A percentile compares a stretch with the other conserved stretches of the same genome.
Conservation (phyloP, 1,139 yeast genomes). For the Eremothecium sinecaudum region DNA sequence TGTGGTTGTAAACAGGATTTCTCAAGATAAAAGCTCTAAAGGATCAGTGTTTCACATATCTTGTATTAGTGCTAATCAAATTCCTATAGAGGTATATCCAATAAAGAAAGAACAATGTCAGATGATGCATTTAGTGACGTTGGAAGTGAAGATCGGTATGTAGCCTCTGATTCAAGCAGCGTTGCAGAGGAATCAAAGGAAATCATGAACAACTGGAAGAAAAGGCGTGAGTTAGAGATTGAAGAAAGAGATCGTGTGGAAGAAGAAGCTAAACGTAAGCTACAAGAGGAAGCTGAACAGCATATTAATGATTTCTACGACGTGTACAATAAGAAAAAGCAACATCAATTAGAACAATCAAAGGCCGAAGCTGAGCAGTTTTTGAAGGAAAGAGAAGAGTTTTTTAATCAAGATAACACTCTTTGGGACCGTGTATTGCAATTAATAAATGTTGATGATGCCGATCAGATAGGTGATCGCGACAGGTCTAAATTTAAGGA, state of each 20-base stretch:
- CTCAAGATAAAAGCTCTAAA: too few relatives aligned
- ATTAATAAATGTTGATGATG: slow-evolving; percentile 39
- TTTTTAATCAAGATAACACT: slow-evolving; percentile 54
- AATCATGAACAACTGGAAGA: slow-evolving; percentile 73
- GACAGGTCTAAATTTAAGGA: slow-evolving; percentile 69
- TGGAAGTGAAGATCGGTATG: too few relatives aligned
- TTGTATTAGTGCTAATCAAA: too few relatives aligned
- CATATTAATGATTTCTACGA: slow-evolving; percentile 92
- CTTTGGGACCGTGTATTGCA: slow-evolving; percentile 80
- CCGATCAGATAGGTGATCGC: slow-evolving; percentile 39
- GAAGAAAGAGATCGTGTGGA: slow-evolving; percentile 72
- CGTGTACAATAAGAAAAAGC: slow-evolving; percentile 80
- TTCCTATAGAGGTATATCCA: too few relatives aligned
- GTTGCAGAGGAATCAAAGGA: too few relatives aligned
- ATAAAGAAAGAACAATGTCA: too few relatives aligned
- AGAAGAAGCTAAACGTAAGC: slow-evolving; percentile 53
- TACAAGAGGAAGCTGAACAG: slow-evolving; percentile 70
- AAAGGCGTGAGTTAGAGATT: slow-evolving; percentile 73
- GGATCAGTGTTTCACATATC: too few relatives aligned
- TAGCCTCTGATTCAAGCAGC: too few relatives aligned
- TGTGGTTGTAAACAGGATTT: too few relatives aligned
- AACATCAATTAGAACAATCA: slow-evolving; percentile 56
- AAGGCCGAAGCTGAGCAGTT: slow-evolving; percentile 62
- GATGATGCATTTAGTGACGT: too few relatives aligned
- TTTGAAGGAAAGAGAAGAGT: slow-evolving; percentile 67